Base-by-base conservation (phyloP, 345 rosid species). In the Rhodamnia argentea region DNA sequence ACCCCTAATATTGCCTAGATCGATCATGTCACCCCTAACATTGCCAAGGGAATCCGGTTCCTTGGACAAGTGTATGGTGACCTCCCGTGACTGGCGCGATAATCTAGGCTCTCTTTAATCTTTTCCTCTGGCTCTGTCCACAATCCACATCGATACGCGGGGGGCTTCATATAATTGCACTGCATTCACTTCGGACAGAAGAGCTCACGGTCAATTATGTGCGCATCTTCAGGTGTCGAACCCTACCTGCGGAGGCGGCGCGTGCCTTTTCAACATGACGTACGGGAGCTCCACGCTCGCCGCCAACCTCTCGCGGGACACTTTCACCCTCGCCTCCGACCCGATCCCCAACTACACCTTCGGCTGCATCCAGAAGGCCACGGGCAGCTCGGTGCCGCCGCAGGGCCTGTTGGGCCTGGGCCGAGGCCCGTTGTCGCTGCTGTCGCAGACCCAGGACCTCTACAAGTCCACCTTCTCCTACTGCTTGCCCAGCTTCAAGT, bases 351-450 rank as follows among this genome's bases (percentile, higher is more conserved):
- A 37, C 92, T 97, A 94, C 94, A 91, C 98, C n/a, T 96, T 97
- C 53, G 99, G 99, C 6, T 97, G 99, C 90, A 90, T 97, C 87
- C 90, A 89, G 85, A 92, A 92, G 60, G 83, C 94, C 88, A 88
- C 96, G 0, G 99, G 99, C 85, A 90, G 87, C 87, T 94, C 99
- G 4, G 60, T 93, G 24, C 99, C 99, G 29, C 92, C 96, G 0
- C 99, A 97, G 88, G 99, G 99, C 13, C 93, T 97, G 0, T 59
- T 97, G 89, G 99, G 99, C 11, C 86, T 97, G 11, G 99, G 99
- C 37, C 93, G 99, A 78, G 99, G 99, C 81, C 95, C 98, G 12
- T 83, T 97, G 40, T 97, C 99, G 12, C 87, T 97, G 32, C 82
- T 97, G 88, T 95, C 98, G 10, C 99, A 97, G 85, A 90, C 98